These are phyloP conservation scores for Cutaneotrichosporon sp. DNA, from an alignment of 1,284 basidiomycete genomes.

Conservation along the genomic window DNA sequence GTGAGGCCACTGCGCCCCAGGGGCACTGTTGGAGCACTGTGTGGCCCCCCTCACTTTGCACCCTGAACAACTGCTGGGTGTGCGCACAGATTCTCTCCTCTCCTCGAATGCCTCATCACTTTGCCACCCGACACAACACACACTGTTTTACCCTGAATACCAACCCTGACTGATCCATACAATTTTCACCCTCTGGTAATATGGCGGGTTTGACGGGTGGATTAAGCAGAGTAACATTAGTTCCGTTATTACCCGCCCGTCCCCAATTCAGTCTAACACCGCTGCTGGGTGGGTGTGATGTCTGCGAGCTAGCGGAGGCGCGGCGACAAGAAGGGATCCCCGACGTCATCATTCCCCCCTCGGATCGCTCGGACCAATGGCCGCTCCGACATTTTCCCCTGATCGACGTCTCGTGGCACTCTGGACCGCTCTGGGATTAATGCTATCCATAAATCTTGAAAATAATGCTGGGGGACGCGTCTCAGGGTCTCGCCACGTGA, in stretches of 20 bases:
- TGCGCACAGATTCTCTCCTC: background rate
- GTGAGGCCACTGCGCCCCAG: too few relatives aligned
- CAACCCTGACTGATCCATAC: background rate
- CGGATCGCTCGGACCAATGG: background rate
- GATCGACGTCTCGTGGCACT: background rate
- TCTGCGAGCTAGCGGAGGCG: too few relatives aligned
- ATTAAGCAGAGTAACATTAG: background rate
- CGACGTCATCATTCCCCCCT: background rate
- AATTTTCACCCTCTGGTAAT: background rate
- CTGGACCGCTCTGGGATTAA: conserved; percentile 5
- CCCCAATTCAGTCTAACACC: background rate
- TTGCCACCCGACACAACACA: background rate
- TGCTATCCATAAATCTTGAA: background rate
- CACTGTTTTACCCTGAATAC: background rate
- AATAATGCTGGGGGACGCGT: background rate
- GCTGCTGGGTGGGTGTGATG: too few relatives aligned
- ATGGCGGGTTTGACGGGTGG: too few relatives aligned
- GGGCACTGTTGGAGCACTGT: background rate
- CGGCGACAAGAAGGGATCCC: too few relatives aligned
- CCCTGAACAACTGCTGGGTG: background rate
- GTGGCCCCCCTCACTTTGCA: background rate
- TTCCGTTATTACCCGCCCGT: conserved; percentile 1
- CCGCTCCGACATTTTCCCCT: background rate
- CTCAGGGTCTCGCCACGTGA: conserved; percentile 3
- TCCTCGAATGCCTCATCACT: background rate